Evolutionary conservation across 495 filamentous ascomycete species (phyloP), one percentile per base, ranked within the genome.

Genomic region (Staphylotrichum longicolle): DNA sequence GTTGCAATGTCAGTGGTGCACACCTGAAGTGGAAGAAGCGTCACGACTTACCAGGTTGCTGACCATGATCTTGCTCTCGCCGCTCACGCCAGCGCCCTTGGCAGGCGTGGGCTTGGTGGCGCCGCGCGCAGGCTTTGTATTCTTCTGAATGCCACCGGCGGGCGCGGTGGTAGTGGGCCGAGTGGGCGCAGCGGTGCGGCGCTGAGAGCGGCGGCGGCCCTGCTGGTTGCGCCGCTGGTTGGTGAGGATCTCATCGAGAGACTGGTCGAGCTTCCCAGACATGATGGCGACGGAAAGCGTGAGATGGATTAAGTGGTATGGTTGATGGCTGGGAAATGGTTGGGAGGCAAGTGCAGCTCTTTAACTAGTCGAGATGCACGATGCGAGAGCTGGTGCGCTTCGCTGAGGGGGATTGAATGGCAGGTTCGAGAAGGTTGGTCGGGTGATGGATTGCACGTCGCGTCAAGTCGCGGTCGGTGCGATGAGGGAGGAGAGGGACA

Each of bases 51-150:
- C 93, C 83, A 98, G 82, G 80, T 93, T 93, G 86, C 90, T 95
- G 77, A 98, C 92, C 75, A 96, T 87, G 80, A 98, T 94, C 78
- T 97, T 98, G 83, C 91, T 92, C 58, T 91, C 91, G 70, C 84
- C 84, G 52, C 75, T 78, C 62, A 81, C 71, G 62, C 86, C 87
- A n/a, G 72, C 67, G 57, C 68, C 69, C 64, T 76, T 78, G 66
- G 83, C 85, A 53, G 91, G 85, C 27, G 79, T 77, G 52, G 81
- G 74, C 83, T 91, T 93, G 54, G 78, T 73, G 2, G 72, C 69
- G 63, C 80, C 73, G 63, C 88, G 91, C 62, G 83, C 73, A 55
- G 79, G 70, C 74, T 82, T 89, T 34, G 85, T 80, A 48, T 76
- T 83, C 84, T 97, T 98, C 79, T 91, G 86, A 57, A 98, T 83